Evolutionary conservation across 2,329 filamentous ascomycete species (phyloP), one percentile per base, ranked within the genome.

Genomic region (Fusarium pseudonygamai): DNA sequence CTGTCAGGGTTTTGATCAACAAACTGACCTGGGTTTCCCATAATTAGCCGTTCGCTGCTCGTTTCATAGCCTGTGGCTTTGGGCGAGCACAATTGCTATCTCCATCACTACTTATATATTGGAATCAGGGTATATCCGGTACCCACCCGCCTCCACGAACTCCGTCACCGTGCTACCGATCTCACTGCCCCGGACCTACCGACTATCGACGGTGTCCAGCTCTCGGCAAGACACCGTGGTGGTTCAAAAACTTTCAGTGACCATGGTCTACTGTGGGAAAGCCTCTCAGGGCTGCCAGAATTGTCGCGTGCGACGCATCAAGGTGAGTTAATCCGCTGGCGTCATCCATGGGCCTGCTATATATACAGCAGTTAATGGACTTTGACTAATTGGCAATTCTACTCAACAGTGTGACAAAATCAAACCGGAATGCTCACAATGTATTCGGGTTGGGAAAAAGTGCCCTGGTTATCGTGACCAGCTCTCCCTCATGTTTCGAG

Each of bases 381-480:
- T 30, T 40, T 63, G 37, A 50, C 70, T 77, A 39, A 77, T 60
- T 49, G 40, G 20, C 39, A 36, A 15, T 36, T 34, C 43, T 43
- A n/a, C 45, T 60, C 28, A 15, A 6, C 65, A 90, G 88, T 92
- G 90, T 80, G 90, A 92, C 79, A 90, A 89, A 78, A 84, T 85
- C 52, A 84, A 83, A 45, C 90, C 90, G 10, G 85, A 88, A 75
- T 92, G 90, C 76, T 88, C 88, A 30, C 90, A 92, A 83, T 92
- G 90, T 77, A 82, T 87, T 49, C 88, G 89, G 45, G 86, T 89
- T 50, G 85, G 86, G 76, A 89, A 89, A 79, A 85, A 83, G 75
- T 92, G 90, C 74, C 88, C 89, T 26, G 90, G 90, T 12, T 92
- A 92, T 75, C 85, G 90, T 73, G 89, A 92, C 71, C 88, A 90